phyloP scores from a whole-genome alignment of 2,329 filamentous ascomycete species.

The Epichloe amarillans region DNA sequence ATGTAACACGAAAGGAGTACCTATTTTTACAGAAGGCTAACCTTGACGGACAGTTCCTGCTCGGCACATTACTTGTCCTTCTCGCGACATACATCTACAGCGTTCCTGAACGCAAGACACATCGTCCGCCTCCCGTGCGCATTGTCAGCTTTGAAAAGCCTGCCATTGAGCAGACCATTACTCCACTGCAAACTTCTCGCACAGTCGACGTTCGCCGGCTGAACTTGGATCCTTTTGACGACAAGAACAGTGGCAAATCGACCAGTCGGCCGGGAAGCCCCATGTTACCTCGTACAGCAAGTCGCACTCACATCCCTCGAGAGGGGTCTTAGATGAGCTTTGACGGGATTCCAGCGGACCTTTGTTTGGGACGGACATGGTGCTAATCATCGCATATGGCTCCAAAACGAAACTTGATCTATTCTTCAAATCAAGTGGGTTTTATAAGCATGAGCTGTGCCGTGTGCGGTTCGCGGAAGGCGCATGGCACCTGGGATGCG shows the following conservation, averaged over 20 bases:
- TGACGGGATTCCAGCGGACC: too few relatives aligned
- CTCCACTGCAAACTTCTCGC: conserved; percentile 21
- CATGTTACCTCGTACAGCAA: conserved; percentile 26
- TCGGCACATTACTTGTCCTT: conserved; percentile 69
- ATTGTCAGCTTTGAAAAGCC: conserved; percentile 70
- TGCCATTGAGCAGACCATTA: conserved; percentile 36
- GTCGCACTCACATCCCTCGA: conserved; percentile 23
- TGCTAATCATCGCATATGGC: too few relatives aligned
- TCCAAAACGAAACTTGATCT: not conserved
- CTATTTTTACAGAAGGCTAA: not conserved
- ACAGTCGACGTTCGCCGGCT: conserved; percentile 20
- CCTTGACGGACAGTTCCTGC: conserved; percentile 50
- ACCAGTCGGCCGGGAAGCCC: conserved; percentile 36
- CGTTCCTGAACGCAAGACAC: conserved; percentile 41
- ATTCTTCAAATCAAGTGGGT: not conserved
- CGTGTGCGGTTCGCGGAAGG: not conserved
- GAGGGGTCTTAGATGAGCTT: conserved; percentile 15
- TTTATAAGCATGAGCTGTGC: not conserved
- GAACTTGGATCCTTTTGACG: conserved; percentile 28
- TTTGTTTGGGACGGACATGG: not conserved
- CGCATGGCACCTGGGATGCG: not conserved
- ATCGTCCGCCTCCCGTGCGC: conserved; percentile 49
- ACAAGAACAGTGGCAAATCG: conserved; percentile 25
- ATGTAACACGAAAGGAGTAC: not conserved
- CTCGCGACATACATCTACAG: conserved; percentile 78